phyloP scores from a whole-genome alignment of 345 rosid genomes.

The Euphorbia peplus region DNA sequence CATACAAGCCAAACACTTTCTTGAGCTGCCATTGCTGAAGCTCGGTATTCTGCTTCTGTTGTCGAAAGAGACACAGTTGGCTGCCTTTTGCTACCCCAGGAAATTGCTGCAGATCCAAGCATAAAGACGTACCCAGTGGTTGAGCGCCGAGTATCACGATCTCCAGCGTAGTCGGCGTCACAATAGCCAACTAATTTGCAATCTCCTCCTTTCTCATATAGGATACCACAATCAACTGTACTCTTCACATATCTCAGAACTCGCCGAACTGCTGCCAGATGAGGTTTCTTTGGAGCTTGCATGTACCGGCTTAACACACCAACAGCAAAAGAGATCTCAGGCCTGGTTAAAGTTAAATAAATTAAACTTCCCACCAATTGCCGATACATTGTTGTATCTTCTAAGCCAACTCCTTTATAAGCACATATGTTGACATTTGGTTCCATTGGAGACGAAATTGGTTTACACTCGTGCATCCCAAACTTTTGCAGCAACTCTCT shows the following conservation, averaged over 20 bases:
- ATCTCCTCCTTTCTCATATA: neutral
- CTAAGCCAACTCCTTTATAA: neutral
- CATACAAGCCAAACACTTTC: too few relatives aligned
- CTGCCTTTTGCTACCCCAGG: neutral
- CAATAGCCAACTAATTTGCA: neutral
- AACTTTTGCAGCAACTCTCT: neutral
- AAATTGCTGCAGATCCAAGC: neutral
- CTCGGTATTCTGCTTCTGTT: too few relatives aligned
- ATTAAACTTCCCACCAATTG: neutral
- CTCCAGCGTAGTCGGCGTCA: neutral
- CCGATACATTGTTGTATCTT: conserved; percentile 7
- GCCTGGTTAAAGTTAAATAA: neutral
- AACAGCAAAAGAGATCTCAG: neutral
- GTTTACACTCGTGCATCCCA: neutral
- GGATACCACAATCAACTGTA: neutral
- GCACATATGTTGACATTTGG: neutral
- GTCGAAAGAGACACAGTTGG: neutral
- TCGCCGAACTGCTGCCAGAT: neutral
- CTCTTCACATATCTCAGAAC: neutral
- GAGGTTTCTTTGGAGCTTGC: conserved; percentile 10
- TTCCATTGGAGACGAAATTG: neutral
- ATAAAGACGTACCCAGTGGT: neutral
- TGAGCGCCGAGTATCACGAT: neutral
- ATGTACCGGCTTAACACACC: neutral
- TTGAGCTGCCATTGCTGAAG: too few relatives aligned